A percentile compares a stretch with the other conserved stretches of the same genome.
These are phyloP conservation scores for Penicillium sp. DNA, from an alignment of 2,329 filamentous ascomycete genomes.

Conservation along the genomic window DNA sequence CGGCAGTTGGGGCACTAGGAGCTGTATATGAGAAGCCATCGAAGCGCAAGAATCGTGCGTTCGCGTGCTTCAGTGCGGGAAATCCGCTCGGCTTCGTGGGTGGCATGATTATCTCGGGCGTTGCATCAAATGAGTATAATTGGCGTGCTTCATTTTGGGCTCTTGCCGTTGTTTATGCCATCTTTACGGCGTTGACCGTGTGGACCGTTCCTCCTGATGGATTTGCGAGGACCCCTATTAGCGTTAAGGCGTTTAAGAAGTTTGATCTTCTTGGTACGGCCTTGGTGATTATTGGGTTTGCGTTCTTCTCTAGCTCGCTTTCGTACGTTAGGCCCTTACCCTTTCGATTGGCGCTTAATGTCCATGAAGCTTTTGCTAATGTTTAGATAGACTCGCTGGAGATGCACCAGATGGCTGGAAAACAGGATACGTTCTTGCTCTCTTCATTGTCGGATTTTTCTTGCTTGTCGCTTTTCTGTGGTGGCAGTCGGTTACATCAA, in stretches of 20 bases:
- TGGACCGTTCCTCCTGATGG: slow-evolving; percentile 63
- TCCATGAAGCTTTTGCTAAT: not conserved
- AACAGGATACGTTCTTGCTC: slow-evolving; percentile 61
- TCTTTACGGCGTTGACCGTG: slow-evolving; percentile 58
- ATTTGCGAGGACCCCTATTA: slow-evolving; percentile 47
- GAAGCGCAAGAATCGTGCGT: slow-evolving; percentile 64
- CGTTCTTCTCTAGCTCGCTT: slow-evolving; percentile 63
- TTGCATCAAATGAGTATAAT: slow-evolving; percentile 61
- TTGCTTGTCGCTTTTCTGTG: slow-evolving; percentile 59
- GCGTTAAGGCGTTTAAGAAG: slow-evolving; percentile 52
- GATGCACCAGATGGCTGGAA: slow-evolving; percentile 65
- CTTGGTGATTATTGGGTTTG: slow-evolving; percentile 65
- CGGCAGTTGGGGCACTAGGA: slow-evolving; percentile 65
- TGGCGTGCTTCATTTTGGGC: slow-evolving; percentile 67
- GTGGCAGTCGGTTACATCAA: slow-evolving; percentile 60
- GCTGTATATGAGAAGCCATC: slow-evolving; percentile 63
- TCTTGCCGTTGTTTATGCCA: slow-evolving; percentile 63
- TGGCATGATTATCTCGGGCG: slow-evolving; percentile 61
- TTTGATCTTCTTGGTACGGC: slow-evolving; percentile 64
- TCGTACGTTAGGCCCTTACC: slow-evolving; percentile 45
- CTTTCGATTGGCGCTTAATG: not conserved
- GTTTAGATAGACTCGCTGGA: slow-evolving; percentile 42
- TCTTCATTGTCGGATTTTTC: slow-evolving; percentile 61
- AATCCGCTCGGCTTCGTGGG: slow-evolving; percentile 60
- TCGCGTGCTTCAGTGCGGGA: slow-evolving; percentile 63